A percentile compares a stretch with the other conserved stretches of the same genome.
Evolutionary conservation across 1,139 yeast genomes (phyloP).

Genomic region (Pichia sp.): DNA sequence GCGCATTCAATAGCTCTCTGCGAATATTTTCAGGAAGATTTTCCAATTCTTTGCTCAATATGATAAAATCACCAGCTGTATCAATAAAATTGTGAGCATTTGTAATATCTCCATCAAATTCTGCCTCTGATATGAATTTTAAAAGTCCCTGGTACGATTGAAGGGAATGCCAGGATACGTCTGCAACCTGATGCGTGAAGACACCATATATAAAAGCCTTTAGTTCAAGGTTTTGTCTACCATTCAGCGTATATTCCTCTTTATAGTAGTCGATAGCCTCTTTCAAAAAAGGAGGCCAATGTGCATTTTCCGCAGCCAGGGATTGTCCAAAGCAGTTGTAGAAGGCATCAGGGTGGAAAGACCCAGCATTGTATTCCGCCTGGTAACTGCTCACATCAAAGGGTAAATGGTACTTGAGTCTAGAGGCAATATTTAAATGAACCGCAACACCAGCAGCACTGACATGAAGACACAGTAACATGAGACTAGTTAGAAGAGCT

Average conservation of each 20-base stretch:
- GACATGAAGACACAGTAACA: too few relatives aligned
- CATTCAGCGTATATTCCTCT: conserved; percentile 24
- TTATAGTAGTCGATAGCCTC: conserved; percentile 36
- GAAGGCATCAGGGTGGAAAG: conserved; percentile 59
- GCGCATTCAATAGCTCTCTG: conserved; percentile 20
- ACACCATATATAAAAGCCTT: conserved; percentile 49
- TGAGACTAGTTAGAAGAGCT: too few relatives aligned
- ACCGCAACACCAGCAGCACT: conserved; percentile 25
- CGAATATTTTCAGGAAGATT: conserved; percentile 21
- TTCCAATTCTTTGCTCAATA: conserved; percentile 32
- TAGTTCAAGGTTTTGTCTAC: conserved; percentile 23
- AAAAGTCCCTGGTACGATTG: conserved; percentile 45
- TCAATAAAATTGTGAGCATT: conserved; percentile 47
- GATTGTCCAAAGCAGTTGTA: conserved; percentile 45
- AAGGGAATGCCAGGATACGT: conserved; percentile 58
- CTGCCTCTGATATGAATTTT: conserved; percentile 35
- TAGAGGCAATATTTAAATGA: conserved; percentile 36
- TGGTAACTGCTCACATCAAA: conserved; percentile 18
- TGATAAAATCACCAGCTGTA: conserved; percentile 51
- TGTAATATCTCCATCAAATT: conserved; percentile 39
- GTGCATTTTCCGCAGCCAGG: conserved; percentile 50
- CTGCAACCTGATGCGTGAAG: conserved; percentile 51
- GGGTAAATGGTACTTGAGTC: conserved; percentile 29
- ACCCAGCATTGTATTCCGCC: conserved; percentile 36
- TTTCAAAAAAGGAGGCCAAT: conserved; percentile 56